Percentiles rank a stretch among this genome's conserved stretches.
Conservation (phyloP, 495 filamentous ascomycete species). For the Penicillium parvum region DNA sequence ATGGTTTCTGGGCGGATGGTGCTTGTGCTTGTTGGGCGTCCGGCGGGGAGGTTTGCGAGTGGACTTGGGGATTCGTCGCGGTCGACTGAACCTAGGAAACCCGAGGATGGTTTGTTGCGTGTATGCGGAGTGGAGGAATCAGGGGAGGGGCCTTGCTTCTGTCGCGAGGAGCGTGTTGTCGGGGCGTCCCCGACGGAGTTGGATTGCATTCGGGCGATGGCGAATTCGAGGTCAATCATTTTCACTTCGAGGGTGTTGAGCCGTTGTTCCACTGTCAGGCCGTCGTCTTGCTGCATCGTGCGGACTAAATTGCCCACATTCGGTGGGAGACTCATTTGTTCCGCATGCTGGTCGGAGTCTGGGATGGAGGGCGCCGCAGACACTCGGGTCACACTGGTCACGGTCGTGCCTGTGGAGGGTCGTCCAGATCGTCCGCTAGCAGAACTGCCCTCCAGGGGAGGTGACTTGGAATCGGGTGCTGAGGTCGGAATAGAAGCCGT, state of each 20-base stretch:
- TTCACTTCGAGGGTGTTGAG: slow-evolving; percentile 52
- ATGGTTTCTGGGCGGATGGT: slow-evolving; percentile 37
- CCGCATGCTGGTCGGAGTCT: slow-evolving; percentile 13
- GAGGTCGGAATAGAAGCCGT: slow-evolving; percentile 22
- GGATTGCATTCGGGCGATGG: slow-evolving; percentile 49
- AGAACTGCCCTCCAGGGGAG: slow-evolving; percentile 19
- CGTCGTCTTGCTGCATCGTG: slow-evolving; percentile 44
- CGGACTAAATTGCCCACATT: slow-evolving; percentile 41
- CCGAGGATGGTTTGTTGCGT: slow-evolving; percentile 24
- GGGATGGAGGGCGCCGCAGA: slow-evolving; percentile 22
- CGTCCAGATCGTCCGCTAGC: slow-evolving; percentile 25
- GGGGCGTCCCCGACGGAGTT: slow-evolving; percentile 17
- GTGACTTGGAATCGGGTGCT: slow-evolving; percentile 24
- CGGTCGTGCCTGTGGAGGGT: slow-evolving; percentile 30
- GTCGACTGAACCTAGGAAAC: slow-evolving; percentile 10
- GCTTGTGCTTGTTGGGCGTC: slow-evolving; percentile 36
- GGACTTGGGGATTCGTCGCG: slow-evolving; percentile 26
- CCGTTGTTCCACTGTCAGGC: slow-evolving; percentile 47
- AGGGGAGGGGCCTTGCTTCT: slow-evolving; percentile 14
- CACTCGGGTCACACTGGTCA: slow-evolving; percentile 27
- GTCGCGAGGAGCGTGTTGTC: slow-evolving; percentile 8
- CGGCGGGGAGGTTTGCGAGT: slow-evolving; percentile 5
- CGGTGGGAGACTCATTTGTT: slow-evolving; percentile 30
- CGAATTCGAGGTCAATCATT: slow-evolving; percentile 52
- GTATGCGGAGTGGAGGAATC: slow-evolving; percentile 9